Conservation (phyloP, 164 flowering plant species). For the Vitis riparia region DNA sequence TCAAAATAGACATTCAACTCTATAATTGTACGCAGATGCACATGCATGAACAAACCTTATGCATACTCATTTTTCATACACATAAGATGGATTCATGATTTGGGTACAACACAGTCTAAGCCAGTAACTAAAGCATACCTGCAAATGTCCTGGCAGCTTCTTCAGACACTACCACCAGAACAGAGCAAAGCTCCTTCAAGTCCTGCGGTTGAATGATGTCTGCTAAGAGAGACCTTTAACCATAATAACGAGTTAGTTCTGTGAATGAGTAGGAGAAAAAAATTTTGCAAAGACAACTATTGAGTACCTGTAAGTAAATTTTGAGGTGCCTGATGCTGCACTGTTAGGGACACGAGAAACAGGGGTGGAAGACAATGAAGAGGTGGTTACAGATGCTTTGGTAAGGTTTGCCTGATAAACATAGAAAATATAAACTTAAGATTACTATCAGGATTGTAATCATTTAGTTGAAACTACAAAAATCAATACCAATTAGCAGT, state of each 20-base stretch:
- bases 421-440: not conserved
- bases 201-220: slow-evolving; percentile 84
- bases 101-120: not conserved
- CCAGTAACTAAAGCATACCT: slow-evolving; percentile 42
- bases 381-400: slow-evolving; percentile 47
- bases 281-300: not conserved
- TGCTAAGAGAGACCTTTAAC: slow-evolving; percentile 80
- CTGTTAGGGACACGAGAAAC: slow-evolving; percentile 41
- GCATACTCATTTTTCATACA: too few relatives aligned
- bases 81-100: too few relatives aligned
- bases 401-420: slow-evolving; percentile 50
- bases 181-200: slow-evolving; percentile 81
- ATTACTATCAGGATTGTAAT: too few relatives aligned
- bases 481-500: not conserved
- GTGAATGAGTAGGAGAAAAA: not conserved
- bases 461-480: not conserved
- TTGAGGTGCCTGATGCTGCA: slow-evolving; percentile 60
- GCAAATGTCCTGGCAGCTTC: slow-evolving; percentile 67
- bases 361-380: slow-evolving; percentile 49
- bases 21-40: too few relatives aligned
- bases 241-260: slow-evolving; percentile 26
- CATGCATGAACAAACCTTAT: too few relatives aligned
- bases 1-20: too few relatives aligned
- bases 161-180: slow-evolving; percentile 63
- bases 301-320: slow-evolving; percentile 74